A percentile compares a stretch with the other conserved stretches of the same genome.
Evolutionary conservation across 2,329 filamentous ascomycete species (phyloP).

Genomic region (Colletotrichum sp.): DNA sequence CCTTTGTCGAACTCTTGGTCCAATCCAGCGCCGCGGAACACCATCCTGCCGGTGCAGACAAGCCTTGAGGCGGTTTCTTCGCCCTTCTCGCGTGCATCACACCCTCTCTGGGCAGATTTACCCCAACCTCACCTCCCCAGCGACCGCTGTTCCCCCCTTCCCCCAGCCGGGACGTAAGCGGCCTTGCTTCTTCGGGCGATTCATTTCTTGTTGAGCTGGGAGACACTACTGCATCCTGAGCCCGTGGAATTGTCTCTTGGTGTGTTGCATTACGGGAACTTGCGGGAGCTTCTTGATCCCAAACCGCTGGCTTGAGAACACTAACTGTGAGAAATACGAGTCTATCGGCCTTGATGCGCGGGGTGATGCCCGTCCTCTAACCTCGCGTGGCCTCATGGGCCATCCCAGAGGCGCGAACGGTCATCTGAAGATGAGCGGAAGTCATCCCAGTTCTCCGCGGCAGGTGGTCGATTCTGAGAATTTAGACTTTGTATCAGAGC

Average conservation of each 20-base stretch:
- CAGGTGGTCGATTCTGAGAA: background rate
- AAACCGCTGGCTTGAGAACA: background rate
- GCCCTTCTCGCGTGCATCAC: background rate
- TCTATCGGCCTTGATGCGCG: background rate
- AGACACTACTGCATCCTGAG: background rate
- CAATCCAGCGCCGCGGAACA: background rate
- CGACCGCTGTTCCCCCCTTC: background rate
- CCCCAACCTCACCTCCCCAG: background rate
- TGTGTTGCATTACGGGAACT: conserved; percentile 11
- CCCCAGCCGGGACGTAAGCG: background rate
- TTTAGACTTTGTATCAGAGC: conserved; percentile 9
- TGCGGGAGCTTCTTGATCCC: background rate
- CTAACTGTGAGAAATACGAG: background rate
- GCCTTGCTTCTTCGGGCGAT: background rate
- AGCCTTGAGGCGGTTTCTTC: background rate
- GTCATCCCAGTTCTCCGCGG: background rate
- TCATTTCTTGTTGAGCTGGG: background rate
- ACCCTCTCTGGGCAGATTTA: background rate
- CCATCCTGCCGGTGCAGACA: background rate
- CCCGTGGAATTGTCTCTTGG: background rate
- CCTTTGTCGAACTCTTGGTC: conserved; percentile 1
- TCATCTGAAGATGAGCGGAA: background rate
- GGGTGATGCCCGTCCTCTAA: background rate
- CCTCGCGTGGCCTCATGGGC: background rate
- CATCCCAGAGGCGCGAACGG: background rate